Percentiles rank a stretch among this genome's conserved stretches.
These are phyloP conservation scores for Licmophora abbreviata DNA, from an alignment of 108 stramenopile species.

Conservation along the genomic window DNA sequence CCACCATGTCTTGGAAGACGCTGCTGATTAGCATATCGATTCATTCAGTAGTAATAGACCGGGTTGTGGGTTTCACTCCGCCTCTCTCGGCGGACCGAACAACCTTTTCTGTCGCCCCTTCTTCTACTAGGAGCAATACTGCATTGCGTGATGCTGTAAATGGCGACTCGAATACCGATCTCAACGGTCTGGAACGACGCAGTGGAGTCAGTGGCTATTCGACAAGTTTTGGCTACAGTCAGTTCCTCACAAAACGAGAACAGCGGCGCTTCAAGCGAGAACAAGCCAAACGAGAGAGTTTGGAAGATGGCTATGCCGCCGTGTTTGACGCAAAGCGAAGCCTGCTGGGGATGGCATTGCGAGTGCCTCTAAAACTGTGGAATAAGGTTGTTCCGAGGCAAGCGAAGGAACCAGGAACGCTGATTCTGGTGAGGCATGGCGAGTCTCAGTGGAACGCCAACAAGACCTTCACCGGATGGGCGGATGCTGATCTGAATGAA, in stretches of 20 bases:
- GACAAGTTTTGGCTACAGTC: neutral
- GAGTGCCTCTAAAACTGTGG: neutral
- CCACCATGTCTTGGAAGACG: no score
- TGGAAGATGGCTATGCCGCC: conserved; percentile 42
- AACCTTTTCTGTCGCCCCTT: no score
- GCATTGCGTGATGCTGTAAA: no score
- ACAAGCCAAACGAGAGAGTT: neutral
- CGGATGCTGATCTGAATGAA: conserved; percentile 65
- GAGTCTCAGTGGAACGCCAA: conserved; percentile 66
- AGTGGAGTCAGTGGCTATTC: no score
- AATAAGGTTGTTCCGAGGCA: neutral
- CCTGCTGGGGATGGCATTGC: neutral
- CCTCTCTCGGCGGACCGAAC: no score
- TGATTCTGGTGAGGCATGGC: conserved; percentile 83
- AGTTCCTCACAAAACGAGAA: neutral
- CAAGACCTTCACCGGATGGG: conserved; percentile 82
- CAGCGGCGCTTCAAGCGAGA: neutral
- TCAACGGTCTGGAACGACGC: no score
- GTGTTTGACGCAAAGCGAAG: conserved; percentile 11
- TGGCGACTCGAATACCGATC: no score
- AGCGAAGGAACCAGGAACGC: conserved; percentile 53
- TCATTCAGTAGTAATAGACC: no score
- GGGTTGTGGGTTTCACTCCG: no score
- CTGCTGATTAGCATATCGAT: no score
- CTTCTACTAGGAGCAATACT: no score